Conservation (phyloP, 371 early-diverging fungal genomes). For the Mucor circinelloides region DNA sequence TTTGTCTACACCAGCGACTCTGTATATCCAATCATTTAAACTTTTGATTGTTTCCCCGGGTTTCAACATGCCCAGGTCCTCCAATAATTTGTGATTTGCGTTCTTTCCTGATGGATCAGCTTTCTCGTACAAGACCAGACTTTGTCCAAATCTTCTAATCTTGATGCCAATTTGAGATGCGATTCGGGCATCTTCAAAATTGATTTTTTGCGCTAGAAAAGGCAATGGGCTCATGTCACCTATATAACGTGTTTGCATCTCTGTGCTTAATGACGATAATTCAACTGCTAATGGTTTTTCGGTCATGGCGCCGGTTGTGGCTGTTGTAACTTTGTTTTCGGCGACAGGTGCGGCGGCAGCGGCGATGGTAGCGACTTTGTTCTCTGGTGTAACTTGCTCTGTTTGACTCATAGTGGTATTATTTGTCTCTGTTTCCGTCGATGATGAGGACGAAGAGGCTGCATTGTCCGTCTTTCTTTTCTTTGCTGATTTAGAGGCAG, state of each 20-base stretch:
- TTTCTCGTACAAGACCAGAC: slow-evolving; percentile 33
- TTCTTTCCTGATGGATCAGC: slow-evolving; percentile 17
- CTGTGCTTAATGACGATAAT: slow-evolving; percentile 25
- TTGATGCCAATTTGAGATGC: slow-evolving; percentile 28
- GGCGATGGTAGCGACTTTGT: neutral
- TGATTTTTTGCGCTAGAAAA: slow-evolving; percentile 42
- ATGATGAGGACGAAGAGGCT: neutral
- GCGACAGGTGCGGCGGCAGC: neutral
- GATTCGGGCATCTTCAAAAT: slow-evolving; percentile 38
- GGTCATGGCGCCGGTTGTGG: neutral
- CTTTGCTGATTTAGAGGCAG: slow-evolving; percentile 4
- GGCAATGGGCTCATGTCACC: slow-evolving; percentile 46
- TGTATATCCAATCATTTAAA: slow-evolving; percentile 47
- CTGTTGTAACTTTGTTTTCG: neutral
- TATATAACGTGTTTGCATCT: slow-evolving; percentile 34
- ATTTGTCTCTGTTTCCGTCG: neutral
- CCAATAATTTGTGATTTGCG: slow-evolving; percentile 21
- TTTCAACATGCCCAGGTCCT: slow-evolving; percentile 30
- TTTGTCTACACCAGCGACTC: slow-evolving; percentile 42
- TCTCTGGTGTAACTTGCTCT: slow-evolving; percentile 1
- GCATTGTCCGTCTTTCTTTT: neutral
- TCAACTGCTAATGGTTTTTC: slow-evolving; percentile 14
- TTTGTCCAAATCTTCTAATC: slow-evolving; percentile 43
- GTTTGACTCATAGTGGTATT: slow-evolving; percentile 4
- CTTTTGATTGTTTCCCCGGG: slow-evolving; percentile 43